These are phyloP conservation scores for Apophysomyces variabilis DNA, from an alignment of 371 early-diverging fungal genomes.

Conservation along the genomic window DNA sequence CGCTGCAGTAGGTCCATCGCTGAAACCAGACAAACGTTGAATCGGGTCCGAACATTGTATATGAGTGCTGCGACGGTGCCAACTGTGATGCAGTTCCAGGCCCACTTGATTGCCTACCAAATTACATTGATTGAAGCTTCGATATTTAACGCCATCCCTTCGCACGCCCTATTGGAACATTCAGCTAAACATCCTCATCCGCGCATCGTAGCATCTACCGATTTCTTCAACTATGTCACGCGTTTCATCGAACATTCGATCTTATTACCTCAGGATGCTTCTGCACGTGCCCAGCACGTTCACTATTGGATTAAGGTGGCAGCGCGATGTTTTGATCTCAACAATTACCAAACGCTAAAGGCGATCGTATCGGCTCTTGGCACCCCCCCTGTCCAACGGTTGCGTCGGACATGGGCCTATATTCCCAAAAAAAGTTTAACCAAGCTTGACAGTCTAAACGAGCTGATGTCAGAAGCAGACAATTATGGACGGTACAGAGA, in stretches of 20 bases:
- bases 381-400: slow-evolving; percentile 77
- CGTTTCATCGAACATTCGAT: slow-evolving; percentile 77
- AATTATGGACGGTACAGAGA: slow-evolving; percentile 78
- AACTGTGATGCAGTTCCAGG: slow-evolving; percentile 66
- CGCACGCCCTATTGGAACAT: slow-evolving; percentile 66
- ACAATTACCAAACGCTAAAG: slow-evolving; percentile 78
- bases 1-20: slow-evolving; percentile 50
- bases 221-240: slow-evolving; percentile 85
- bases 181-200: slow-evolving; percentile 71
- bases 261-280: slow-evolving; percentile 63
- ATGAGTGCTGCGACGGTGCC: slow-evolving; percentile 66
- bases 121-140: slow-evolving; percentile 75
- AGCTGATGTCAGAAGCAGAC: slow-evolving; percentile 70
- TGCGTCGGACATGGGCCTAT: slow-evolving; percentile 78
- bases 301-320: slow-evolving; percentile 81
- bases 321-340: slow-evolving; percentile 61
- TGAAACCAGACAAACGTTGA: slow-evolving; percentile 55
- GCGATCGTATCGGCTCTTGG: slow-evolving; percentile 75
- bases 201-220: slow-evolving; percentile 74
- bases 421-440: slow-evolving; percentile 70
- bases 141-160: slow-evolving; percentile 72
- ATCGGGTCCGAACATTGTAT: slow-evolving; percentile 59
- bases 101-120: slow-evolving; percentile 74
- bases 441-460: slow-evolving; percentile 61
- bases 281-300: slow-evolving; percentile 68